Base-by-base conservation (phyloP, 768 basidiomycete species). In the Serendipita sp. region DNA sequence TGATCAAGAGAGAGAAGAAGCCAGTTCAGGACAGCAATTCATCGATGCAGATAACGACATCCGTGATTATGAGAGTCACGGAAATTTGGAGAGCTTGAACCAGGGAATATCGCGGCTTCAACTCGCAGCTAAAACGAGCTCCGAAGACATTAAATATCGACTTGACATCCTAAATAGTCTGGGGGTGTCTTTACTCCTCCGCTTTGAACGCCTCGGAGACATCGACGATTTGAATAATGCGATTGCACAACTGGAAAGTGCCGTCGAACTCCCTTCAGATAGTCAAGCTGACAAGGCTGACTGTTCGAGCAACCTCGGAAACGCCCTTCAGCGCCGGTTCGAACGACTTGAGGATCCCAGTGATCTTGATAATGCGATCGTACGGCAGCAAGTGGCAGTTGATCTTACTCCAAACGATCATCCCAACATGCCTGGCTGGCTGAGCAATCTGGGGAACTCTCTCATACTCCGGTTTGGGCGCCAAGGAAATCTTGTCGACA, bases 391-490 rank as follows among this genome's bases (percentile, higher is more conserved):
- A 20, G 5, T 33, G 20, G 56, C 56, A 11, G 22, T 41, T 14
- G 11, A 22, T 14, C 56, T 60, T 22, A 60, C 56, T 20, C 56
- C 56, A 60, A 22, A 60, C 31, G 56, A 28, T 60, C 56, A 60
- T 41, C 28, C 56, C 20, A 5, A 38, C 65, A 66, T 50, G 50
- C 62, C 65, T 14, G 34, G 11, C 11, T 66, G 42, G 28, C 45
- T 66, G 2, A 66, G 53, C 38, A 62, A 61, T 33, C 42, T 66
- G 11, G 61, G 65, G 14, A 62, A 24, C 14, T 33, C 61, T 42
- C 30, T 48, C 9, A 16, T 24, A 38, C 13, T 30, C 14, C 65
- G 65, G 16, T 66, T 66, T 62, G 65, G 62, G 22, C 65, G 53
- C 38, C 33, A 42, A 1, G 64, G 64, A 16, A 30, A 65, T 34